Percentiles rank a stretch among this genome's conserved stretches.
These are phyloP conservation scores for Rubia balearica DNA, from an alignment of 305 asterid genomes.

Conservation along the genomic window DNA sequence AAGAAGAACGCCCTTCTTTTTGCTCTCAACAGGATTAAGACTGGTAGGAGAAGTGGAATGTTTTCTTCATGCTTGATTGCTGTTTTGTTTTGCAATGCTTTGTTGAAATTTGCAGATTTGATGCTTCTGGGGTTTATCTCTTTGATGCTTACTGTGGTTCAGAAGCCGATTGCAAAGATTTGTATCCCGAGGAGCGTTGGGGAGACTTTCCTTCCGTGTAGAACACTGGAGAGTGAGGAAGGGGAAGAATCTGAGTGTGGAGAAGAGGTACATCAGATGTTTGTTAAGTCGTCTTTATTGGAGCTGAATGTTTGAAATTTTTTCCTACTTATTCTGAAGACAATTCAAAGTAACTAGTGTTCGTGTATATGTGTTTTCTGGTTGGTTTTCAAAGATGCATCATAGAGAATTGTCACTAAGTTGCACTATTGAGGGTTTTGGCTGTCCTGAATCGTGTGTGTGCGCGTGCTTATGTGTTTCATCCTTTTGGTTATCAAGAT, in stretches of 20 bases:
- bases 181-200: conserved; percentile 41
- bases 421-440: not conserved
- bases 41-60: conserved; percentile 31
- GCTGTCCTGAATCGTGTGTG: not conserved
- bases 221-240: conserved; percentile 21
- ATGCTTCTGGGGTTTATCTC: conserved; percentile 76
- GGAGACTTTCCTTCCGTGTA: conserved; percentile 62
- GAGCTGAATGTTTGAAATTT: not conserved
- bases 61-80: not conserved
- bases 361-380: no score
- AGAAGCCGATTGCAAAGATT: conserved; percentile 44
- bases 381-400: no score
- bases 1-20: conserved; percentile 45
- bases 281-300: not conserved
- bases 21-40: conserved; percentile 54
- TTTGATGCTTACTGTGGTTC: conserved; percentile 43
- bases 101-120: conserved; percentile 38
- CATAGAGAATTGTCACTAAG: not conserved
- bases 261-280: conserved; percentile 35
- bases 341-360: not conserved
- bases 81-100: not conserved
- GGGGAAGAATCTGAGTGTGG: conserved; percentile 47
- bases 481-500: not conserved
- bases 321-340: not conserved
- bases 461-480: not conserved